Base-by-base conservation (phyloP, 2,329 filamentous ascomycete species). In the Blastomyces parvus region DNA sequence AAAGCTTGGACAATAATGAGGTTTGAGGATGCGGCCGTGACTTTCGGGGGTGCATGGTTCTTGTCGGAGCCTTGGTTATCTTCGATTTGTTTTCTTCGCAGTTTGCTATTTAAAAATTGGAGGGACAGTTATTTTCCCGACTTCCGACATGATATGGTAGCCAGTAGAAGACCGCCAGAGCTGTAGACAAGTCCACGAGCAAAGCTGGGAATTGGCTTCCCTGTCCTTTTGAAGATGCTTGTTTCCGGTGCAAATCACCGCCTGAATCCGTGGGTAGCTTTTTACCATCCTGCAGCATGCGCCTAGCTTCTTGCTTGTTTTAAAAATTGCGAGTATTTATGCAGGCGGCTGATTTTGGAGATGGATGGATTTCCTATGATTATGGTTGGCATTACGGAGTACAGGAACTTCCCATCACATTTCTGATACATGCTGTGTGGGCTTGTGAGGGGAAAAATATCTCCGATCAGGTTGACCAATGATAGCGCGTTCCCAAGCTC, bases 391-490 rank as follows among this genome's bases (percentile, higher is more conserved):
- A 19, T 55, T 55, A 30, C 17, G 3, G 19, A 19, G 36, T 55
- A 30, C 17, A 8, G 19, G 17, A 38, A 56, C 53, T 56, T 56
- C 53, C 53, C 22, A 27, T 46, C 58, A 59, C 58, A 46, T 59
- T 11, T 59, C 42, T 46, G 40, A 50, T 46, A 59, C 58, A 59
- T 1, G 27, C 7, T 25, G 42, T 1, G 13, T 22, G 36, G 55
- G 33, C 6, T 25, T 42, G 36, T 59, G 58, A 59, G 30, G 33
- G 58, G 58, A 33, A 27, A 27, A 48, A 59, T 46, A 27, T 48
- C 42, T 59, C 58, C 58, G 58, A 59, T 46, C 25, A 25, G 4
- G 6, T 4, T 48, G 19, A 27, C 58, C 58, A 59, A 59, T 59
- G 40, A 27, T 33, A 14, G 27, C 13, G 13, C 25, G 11, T 22